These are phyloP conservation scores for Fusarium udum DNA, from an alignment of 2,329 filamentous ascomycete genomes.

Conservation along the genomic window DNA sequence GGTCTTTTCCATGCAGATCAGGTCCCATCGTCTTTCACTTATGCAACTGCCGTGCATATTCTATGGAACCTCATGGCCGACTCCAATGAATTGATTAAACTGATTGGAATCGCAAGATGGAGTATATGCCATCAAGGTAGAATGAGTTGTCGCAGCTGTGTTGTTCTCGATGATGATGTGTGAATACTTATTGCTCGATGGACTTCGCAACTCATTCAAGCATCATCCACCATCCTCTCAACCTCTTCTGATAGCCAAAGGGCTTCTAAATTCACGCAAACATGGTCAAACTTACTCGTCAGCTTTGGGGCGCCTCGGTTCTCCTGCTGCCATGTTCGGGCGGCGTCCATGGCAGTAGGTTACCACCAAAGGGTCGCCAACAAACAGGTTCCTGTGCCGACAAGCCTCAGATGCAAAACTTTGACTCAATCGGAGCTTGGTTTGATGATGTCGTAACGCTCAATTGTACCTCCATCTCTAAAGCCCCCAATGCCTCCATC, in stretches of 20 bases:
- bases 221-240: accelerated
- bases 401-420: not conserved
- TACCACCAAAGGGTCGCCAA: not conserved
- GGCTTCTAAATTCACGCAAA: too few relatives aligned
- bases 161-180: not conserved
- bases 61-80: not conserved
- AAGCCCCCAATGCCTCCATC: constrained; percentile 46
- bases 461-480: not conserved
- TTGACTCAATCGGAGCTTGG: constrained; percentile 18
- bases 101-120: accelerated
- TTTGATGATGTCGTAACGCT: constrained; percentile 7
- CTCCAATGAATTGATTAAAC: not conserved
- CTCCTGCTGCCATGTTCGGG: not conserved
- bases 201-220: not conserved
- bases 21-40: not conserved
- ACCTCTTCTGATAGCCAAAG: too few relatives aligned
- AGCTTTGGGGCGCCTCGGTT: not conserved
- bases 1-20: not conserved
- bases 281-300: not conserved
- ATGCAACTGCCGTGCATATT: not conserved
- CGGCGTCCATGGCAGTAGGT: not conserved
- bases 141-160: accelerated
- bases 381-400: accelerated
- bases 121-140: not conserved
- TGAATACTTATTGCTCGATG: not conserved